A percentile compares a stretch with the other conserved stretches of the same genome.
These are phyloP conservation scores for Ajuga reptans DNA, from an alignment of 305 asterid genomes.

Conservation along the genomic window DNA sequence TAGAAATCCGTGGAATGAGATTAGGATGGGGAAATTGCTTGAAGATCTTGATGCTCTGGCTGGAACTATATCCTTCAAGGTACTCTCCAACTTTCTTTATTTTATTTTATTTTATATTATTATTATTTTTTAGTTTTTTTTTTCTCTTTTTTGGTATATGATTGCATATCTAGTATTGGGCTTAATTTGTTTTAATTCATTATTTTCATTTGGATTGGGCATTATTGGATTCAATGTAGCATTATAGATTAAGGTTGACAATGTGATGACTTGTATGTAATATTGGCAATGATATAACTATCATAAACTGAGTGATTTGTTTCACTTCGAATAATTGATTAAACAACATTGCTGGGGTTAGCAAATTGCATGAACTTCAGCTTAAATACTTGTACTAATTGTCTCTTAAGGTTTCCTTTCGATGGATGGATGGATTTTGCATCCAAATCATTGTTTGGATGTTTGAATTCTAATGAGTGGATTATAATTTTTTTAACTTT, in stretches of 20 bases:
- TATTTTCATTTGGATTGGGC: too few relatives aligned
- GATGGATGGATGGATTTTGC: too few relatives aligned
- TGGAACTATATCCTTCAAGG: slow-evolving; percentile 85
- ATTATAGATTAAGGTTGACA: too few relatives aligned
- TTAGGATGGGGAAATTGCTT: slow-evolving; percentile 77
- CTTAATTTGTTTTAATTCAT: not conserved
- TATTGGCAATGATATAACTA: not conserved
- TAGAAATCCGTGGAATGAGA: slow-evolving; percentile 81
- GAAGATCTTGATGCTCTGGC: slow-evolving; percentile 97
- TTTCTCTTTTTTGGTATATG: too few relatives aligned
- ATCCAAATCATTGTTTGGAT: too few relatives aligned
- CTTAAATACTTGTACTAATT: not conserved
- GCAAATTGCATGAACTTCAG: not conserved
- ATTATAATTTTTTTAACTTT: too few relatives aligned
- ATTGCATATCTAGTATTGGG: not conserved
- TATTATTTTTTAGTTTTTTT: not conserved
- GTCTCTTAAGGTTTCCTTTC: not conserved
- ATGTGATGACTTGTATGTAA: not conserved
- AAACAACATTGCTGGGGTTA: not conserved
- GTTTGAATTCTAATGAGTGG: too few relatives aligned
- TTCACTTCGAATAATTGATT: not conserved
- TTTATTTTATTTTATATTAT: not conserved
- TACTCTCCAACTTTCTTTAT: slow-evolving; percentile 11
- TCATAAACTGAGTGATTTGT: not conserved
- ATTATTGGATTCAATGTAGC: too few relatives aligned